Evolutionary conservation across 805 yeast species (phyloP).

Genomic region (Debaryomyces castellii): DNA sequence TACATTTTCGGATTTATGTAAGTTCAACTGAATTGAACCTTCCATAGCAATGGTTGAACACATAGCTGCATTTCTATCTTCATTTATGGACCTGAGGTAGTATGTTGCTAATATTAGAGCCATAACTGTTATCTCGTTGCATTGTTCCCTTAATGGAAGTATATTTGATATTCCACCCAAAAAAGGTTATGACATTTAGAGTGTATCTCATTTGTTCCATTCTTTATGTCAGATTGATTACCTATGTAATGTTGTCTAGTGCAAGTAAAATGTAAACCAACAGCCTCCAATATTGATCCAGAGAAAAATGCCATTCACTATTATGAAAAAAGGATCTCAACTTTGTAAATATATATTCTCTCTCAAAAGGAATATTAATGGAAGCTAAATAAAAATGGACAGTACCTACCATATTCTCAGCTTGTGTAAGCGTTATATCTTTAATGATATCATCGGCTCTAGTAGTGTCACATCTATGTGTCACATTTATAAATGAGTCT

Average conservation of each 20-base stretch:
- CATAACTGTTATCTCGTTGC: not conserved
- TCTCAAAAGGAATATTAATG: constrained; percentile 1
- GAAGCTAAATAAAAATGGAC: constrained; percentile 2
- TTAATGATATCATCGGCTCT: not conserved
- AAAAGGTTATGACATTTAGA: not conserved
- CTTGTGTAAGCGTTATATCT: not conserved
- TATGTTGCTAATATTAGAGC: constrained; percentile 2
- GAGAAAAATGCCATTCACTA: not conserved
- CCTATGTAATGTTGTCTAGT: constrained; percentile 3
- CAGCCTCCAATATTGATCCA: constrained; percentile 1
- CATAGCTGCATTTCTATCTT: constrained; percentile 1
- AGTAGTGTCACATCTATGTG: too few relatives aligned
- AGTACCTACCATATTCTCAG: not conserved
- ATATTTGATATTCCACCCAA: not conserved
- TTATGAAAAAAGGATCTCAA: not conserved
- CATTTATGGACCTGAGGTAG: constrained; percentile 2
- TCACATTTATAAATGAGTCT: not conserved
- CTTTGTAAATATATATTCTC: not conserved
- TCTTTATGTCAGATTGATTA: not conserved
- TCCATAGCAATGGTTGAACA: constrained; percentile 2
- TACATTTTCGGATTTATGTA: not conserved
- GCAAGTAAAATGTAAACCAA: constrained; percentile 1
- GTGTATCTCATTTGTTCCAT: not conserved
- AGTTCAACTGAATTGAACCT: constrained; percentile 1
- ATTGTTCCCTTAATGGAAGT: not conserved